Base-by-base conservation (phyloP, 2,329 filamentous ascomycete genomes). In the Claviceps africana region DNA sequence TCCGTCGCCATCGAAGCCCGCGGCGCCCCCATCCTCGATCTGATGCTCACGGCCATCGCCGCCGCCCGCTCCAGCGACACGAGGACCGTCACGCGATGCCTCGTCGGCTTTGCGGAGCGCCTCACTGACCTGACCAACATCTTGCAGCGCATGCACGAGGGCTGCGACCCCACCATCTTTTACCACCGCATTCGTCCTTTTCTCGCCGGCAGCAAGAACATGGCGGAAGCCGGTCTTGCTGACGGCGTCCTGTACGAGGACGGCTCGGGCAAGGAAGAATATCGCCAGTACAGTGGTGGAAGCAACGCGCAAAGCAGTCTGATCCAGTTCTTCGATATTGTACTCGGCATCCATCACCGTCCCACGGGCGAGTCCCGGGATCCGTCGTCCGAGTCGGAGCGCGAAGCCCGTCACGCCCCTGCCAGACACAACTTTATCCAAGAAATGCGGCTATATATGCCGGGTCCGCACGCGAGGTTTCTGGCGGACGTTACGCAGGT, bases 361-460 rank as follows among this genome's bases (percentile, higher is more conserved):
- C 89, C 91, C 0, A 97, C 93, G 0, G 91, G 91, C 40, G 81
- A 87, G 58, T 84, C 78, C 65, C 70, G 71, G 19, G 71, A 71
- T 47, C 21, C 51, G 1, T 45, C 48, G 11, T 60, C 67, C 17
- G 63, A 68, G 2, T 67, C 70, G 13, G 70, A 72, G 25, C 67
- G 68, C 4, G 74, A 74, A 28, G 11, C 37, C 72, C 73, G 50
- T 76, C 77, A 44, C 59, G 63, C 56, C 50, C 56, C 61, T 43
- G 53, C 64, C 53, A 57, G 70, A 70, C 51, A 95, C 70, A 94
- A 93, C 62, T 98, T 98, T 70, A 91, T 98, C 63, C 82, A 86
- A 63, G 93, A 98, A 58, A 98, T 98, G 93, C 85, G 91, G 54
- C 79, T 79, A 46, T 98, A 98, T 70, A 98, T 98, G 93, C 93